A percentile compares a stretch with the other conserved stretches of the same genome.
These are phyloP conservation scores for Bipolaris zeicola DNA, from an alignment of 2,329 filamentous ascomycete species.

Conservation along the genomic window DNA sequence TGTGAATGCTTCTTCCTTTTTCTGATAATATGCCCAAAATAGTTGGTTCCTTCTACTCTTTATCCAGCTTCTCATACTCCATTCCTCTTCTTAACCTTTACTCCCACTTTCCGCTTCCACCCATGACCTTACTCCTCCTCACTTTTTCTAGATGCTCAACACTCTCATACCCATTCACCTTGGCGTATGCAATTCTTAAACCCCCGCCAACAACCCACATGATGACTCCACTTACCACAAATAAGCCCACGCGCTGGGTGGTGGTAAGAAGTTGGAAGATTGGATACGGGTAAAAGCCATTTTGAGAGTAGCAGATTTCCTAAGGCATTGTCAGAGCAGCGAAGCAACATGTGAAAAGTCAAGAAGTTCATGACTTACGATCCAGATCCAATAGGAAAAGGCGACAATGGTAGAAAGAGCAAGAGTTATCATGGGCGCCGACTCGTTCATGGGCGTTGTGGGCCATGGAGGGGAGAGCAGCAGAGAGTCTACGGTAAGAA, in stretches of 20 bases:
- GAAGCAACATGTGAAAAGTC: neutral
- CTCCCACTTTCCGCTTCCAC: constrained; percentile 25
- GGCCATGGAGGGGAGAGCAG: constrained; percentile 74
- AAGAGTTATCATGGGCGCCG: constrained; percentile 62
- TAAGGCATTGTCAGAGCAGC: neutral
- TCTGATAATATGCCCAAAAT: neutral
- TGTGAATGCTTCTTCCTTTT: neutral
- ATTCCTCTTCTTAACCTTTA: neutral
- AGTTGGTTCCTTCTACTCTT: neutral
- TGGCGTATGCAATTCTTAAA: constrained; percentile 72
- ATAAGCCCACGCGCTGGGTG: constrained; percentile 69
- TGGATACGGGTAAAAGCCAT: constrained; percentile 83
- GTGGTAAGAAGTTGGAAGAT: constrained; percentile 74
- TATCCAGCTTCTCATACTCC: neutral
- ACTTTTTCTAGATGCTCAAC: constrained; percentile 28
- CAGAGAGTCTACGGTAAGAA: constrained; percentile 68
- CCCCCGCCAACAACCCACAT: constrained; percentile 73
- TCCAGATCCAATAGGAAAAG: constrained; percentile 76
- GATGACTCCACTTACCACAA: constrained; percentile 69
- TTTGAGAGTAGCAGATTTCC: constrained; percentile 70
- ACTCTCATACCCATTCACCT: constrained; percentile 62
- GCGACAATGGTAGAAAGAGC: constrained; percentile 64
- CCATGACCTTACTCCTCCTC: constrained; percentile 27
- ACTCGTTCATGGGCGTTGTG: constrained; percentile 55
- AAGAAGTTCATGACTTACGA: constrained; percentile 39